phyloP scores from a whole-genome alignment of 176 grass and related monocot genomes.

The Aegilops umbellulata region DNA sequence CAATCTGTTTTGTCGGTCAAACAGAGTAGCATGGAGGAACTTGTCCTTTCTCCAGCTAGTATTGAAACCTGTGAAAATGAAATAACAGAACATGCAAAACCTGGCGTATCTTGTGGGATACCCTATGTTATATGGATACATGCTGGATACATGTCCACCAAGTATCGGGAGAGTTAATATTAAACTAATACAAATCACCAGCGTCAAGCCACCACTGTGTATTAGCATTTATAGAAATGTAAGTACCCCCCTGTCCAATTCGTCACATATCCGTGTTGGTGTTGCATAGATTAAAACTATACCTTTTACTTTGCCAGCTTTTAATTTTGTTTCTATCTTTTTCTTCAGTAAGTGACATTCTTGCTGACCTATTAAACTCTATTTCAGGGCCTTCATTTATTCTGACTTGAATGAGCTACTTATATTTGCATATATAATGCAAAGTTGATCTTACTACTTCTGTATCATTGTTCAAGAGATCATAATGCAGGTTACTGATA shows the following conservation, averaged over 20 bases:
- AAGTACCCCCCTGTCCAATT: not conserved
- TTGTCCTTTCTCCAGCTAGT: constrained; percentile 8
- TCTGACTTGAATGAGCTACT: constrained; percentile 28
- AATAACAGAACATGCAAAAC: not conserved
- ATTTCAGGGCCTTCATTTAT: constrained; percentile 26
- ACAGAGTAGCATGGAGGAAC: not conserved
- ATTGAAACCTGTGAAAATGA: not conserved
- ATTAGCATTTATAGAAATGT: not conserved
- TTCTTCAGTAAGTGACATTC: constrained; percentile 6
- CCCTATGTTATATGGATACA: not conserved
- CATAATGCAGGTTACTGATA: constrained; percentile 37
- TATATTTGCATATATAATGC: constrained; percentile 13
- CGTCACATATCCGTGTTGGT: not conserved
- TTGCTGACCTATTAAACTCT: not conserved
- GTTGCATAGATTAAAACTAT: constrained; percentile 1
- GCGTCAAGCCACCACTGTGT: not conserved
- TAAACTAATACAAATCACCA: not conserved
- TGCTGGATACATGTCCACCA: not conserved
- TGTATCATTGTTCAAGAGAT: constrained; percentile 5
- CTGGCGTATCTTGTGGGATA: not conserved
- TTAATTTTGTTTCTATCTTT: not conserved
- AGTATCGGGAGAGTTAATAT: not conserved
- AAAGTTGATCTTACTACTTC: constrained; percentile 13
- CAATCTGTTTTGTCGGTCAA: not conserved
- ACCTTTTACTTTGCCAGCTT: constrained; percentile 3